Evolutionary conservation across 2,329 filamentous ascomycete species (phyloP), one percentile per base, ranked within the genome.

Genomic region (Pseudopyricularia cyperi): DNA sequence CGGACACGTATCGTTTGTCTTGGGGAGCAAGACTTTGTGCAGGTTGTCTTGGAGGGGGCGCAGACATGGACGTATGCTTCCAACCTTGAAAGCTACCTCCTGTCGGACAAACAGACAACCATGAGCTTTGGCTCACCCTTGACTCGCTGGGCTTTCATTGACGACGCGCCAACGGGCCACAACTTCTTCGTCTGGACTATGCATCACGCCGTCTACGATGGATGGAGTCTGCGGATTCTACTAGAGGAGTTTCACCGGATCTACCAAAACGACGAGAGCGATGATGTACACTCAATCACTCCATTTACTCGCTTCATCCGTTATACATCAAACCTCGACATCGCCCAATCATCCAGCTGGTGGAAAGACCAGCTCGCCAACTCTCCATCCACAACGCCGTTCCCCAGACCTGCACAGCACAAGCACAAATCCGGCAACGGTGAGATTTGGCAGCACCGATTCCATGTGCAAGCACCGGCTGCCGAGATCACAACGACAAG

Each of bases 131-230:
- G 35, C 35, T 37, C 35, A 17, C 35, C 35, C 12, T 17, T 37
- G n/a, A 17, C 9, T 17, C 35, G 35, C 35, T 37, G 35, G 35
- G 35, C 35, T 17, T 17, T 37, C 5, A 37, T 46, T 12, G 14
- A 37, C 8, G 35, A 28, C 42, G 42, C 42, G 12, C 22, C 42
- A 12, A 28, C 42, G 6, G 42, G 19, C 12, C 42, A 22, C 42
- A 28, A 46, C 15, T 65, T 69, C 15, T 54, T 66, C 1, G 59
- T 62, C 1, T 55, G 65, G 9, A 60, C 61, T 1, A 63, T 63
- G 57, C 64, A 66, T 48, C 64, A 66, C 50, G 59, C 62, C 7
- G 56, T 65, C 3, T 64, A 65, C 26, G 64, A 66, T 50, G 64
- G 58, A 50, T 65, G 63, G 63, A 65, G 63, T 24, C 57, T 61